Percentiles rank a stretch among this genome's conserved stretches.
phyloP scores from a whole-genome alignment of 1,284 basidiomycete genomes.

The Puccinia polysora region DNA sequence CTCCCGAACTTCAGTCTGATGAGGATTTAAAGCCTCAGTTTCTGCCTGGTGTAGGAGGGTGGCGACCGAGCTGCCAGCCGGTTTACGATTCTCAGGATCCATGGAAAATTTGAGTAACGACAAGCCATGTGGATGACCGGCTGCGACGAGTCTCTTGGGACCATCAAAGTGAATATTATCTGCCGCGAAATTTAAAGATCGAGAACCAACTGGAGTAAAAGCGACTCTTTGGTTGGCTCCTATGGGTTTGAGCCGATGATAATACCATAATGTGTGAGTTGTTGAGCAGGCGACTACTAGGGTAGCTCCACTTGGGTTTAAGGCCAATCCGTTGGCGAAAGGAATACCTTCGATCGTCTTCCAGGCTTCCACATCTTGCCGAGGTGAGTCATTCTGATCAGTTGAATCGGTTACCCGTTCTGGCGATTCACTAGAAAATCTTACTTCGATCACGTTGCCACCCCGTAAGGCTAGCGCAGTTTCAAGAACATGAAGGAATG shows the following conservation, averaged over 20 bases:
- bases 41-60: background rate
- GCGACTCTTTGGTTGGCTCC: background rate
- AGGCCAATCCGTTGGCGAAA: conserved; percentile 27
- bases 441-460: conserved; percentile 15
- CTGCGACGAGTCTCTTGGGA: background rate
- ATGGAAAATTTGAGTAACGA: background rate
- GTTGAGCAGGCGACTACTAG: conserved; percentile 18
- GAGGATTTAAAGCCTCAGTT: background rate
- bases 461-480: conserved; percentile 1
- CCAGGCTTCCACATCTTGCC: background rate
- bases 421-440: background rate
- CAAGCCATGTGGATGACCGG: conserved; percentile 25
- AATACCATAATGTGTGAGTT: conserved; percentile 10
- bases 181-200: conserved; percentile 7
- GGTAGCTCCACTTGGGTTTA: conserved; percentile 2
- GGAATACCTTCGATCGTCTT: conserved; percentile 6
- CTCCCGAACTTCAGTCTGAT: background rate
- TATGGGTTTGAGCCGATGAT: background rate
- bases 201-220: background rate
- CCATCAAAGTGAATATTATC: conserved; percentile 26
- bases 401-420: background rate
- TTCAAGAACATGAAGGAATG: conserved; percentile 22
- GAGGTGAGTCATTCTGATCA: background rate
- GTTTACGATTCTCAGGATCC: background rate
- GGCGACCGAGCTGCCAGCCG: conserved; percentile 26